Conservation (phyloP, 1,284 basidiomycete species). For the Leccinum colubrinum region DNA sequence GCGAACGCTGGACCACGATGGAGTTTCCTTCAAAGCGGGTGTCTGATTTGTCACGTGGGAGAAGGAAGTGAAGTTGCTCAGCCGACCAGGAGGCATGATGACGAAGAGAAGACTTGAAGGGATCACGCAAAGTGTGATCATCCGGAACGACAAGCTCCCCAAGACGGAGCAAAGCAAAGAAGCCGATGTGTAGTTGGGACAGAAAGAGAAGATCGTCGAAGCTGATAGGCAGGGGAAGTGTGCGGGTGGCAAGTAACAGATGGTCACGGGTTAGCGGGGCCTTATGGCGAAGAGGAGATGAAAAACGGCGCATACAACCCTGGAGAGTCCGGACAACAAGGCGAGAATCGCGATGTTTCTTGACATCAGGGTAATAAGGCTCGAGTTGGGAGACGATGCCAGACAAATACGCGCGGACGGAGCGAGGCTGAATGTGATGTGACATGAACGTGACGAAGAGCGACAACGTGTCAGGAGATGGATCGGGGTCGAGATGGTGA, state of each 20-base stretch:
- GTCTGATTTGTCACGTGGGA: too few species aligned
- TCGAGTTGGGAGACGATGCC: constrained; percentile 19
- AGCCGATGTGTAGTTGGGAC: neutral
- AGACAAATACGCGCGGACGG: constrained; percentile 22
- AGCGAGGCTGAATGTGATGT: constrained; percentile 6
- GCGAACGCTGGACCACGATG: too few species aligned
- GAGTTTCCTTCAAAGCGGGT: too few species aligned
- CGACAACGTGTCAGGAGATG: constrained; percentile 28
- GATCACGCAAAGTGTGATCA: too few species aligned
- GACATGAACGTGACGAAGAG: constrained; percentile 1
- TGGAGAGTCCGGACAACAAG: constrained; percentile 24
- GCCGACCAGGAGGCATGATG: too few species aligned
- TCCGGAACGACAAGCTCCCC: too few species aligned
- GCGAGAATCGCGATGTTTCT: neutral
- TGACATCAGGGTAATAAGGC: constrained; percentile 22
- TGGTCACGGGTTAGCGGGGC: constrained; percentile 12
- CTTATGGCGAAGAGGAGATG: constrained; percentile 5
- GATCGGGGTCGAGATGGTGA: constrained; percentile 33
- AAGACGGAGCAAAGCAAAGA: neutral
- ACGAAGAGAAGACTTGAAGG: too few species aligned
- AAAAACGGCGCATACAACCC: constrained; percentile 17
- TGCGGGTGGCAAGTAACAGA: constrained; percentile 13
- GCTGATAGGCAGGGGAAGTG: neutral
- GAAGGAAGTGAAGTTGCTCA: too few species aligned
- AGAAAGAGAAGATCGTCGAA: constrained; percentile 3